Evolutionary conservation across 163 green algal genomes (phyloP).

Genomic region (Chloromonas sp.): DNA sequence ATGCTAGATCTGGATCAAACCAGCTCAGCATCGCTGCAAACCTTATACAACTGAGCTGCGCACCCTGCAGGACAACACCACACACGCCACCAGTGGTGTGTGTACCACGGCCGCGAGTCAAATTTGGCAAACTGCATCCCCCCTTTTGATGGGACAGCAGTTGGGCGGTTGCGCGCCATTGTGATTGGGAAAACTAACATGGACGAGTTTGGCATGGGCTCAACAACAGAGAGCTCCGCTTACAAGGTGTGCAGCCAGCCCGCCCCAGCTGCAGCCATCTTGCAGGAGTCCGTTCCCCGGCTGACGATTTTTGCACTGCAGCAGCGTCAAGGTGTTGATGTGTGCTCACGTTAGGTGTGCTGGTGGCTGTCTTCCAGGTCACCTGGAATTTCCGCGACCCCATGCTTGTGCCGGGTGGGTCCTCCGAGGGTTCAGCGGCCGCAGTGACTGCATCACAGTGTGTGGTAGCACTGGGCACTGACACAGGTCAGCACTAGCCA

Average conservation of each 20-base stretch:
- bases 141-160: constrained; percentile 79
- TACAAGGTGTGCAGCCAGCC: constrained; percentile 56
- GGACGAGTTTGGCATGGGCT: constrained; percentile 98
- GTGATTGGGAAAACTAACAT: constrained; percentile 97
- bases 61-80: constrained; percentile 80
- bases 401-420: constrained; percentile 82
- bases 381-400: constrained; percentile 86
- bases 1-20: too few species aligned
- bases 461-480: constrained; percentile 72
- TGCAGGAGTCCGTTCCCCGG: too few species aligned
- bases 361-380: constrained; percentile 29
- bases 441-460: constrained; percentile 80
- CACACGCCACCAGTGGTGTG: constrained; percentile 64
- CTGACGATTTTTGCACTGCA: constrained; percentile 37
- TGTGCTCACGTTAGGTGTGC: too few species aligned
- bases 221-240: constrained; percentile 78
- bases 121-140: constrained; percentile 71
- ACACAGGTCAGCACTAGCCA: constrained; percentile 66
- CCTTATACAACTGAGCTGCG: too few species aligned
- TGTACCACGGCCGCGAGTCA: constrained; percentile 78
- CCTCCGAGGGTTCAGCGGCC: constrained; percentile 87
- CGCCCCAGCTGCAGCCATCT: constrained; percentile 8
- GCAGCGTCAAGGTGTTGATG: background rate
- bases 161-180: constrained; percentile 62
- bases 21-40: too few species aligned